These are phyloP conservation scores for Ascomycota sp. DNA, from an alignment of 2,329 filamentous ascomycete species.

Conservation along the genomic window DNA sequence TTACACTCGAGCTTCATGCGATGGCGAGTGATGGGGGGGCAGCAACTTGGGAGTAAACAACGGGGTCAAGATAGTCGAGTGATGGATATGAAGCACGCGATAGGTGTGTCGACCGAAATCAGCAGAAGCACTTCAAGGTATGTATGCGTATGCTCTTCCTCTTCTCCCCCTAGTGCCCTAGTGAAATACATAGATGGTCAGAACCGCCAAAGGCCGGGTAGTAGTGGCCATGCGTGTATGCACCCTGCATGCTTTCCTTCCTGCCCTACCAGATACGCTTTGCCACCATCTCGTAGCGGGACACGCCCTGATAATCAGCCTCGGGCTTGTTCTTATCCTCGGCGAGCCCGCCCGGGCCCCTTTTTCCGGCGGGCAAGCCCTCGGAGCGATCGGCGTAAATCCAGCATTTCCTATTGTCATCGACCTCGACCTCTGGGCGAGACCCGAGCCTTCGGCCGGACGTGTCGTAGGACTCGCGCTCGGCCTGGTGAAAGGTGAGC, in stretches of 20 bases:
- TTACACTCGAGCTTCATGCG: no score
- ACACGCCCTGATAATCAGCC: constrained; percentile 38
- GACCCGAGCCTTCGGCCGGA: constrained; percentile 60
- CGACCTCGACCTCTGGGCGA: constrained; percentile 71
- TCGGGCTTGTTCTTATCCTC: constrained; percentile 23
- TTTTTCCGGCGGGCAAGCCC: constrained; percentile 28
- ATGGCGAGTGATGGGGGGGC: no score
- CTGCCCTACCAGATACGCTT: constrained; percentile 77
- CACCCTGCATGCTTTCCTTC: no score
- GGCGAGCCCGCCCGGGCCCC: constrained; percentile 33
- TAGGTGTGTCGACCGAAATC: no score
- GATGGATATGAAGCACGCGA: no score
- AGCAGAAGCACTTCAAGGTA: no score
- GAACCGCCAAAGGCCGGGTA: neutral
- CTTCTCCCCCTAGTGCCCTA: no score
- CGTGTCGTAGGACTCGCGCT: constrained; percentile 39
- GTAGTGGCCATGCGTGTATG: no score
- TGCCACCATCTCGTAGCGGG: constrained; percentile 85
- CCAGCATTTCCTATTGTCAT: constrained; percentile 67
- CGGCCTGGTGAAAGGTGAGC: constrained; percentile 22
- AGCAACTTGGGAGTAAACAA: no score
- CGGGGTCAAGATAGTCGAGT: no score
- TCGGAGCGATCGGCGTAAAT: constrained; percentile 76
- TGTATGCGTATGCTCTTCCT: no score
- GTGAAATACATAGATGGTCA: no score